phyloP scores from a whole-genome alignment of 2,329 filamentous ascomycete species.

The Tolypocladium guangdongense region DNA sequence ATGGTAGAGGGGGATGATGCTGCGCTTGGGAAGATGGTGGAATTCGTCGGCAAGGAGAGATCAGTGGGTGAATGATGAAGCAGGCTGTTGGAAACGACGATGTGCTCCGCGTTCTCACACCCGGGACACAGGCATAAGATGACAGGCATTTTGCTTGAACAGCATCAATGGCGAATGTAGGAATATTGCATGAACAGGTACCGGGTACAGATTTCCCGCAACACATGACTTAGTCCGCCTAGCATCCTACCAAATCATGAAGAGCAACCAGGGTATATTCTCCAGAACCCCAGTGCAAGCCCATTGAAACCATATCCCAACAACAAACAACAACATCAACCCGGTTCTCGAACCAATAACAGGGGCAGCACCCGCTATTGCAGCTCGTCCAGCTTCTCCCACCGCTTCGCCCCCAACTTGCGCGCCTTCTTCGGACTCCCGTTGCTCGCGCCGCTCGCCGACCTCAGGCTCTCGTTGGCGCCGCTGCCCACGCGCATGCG shows the following conservation, averaged over 20 bases:
- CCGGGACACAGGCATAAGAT: too few relatives aligned
- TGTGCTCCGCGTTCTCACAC: too few relatives aligned
- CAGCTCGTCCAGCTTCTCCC: constrained; percentile 31
- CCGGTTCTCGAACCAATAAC: not conserved
- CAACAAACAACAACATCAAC: not conserved
- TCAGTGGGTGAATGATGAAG: too few relatives aligned
- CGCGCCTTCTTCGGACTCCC: constrained; percentile 44
- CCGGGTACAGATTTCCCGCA: not conserved
- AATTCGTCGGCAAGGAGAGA: too few relatives aligned
- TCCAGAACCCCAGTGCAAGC: not conserved
- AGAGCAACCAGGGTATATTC: not conserved
- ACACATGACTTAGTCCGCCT: not conserved
- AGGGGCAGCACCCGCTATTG: not conserved
- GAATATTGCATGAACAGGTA: not conserved
- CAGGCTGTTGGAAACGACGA: too few relatives aligned
- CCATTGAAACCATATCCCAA: not conserved
- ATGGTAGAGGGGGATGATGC: too few relatives aligned
- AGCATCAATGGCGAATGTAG: not conserved
- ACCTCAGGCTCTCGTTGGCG: constrained; percentile 16
- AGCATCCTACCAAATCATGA: not conserved
- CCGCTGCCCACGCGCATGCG: constrained; percentile 34
- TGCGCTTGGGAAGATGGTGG: too few relatives aligned
- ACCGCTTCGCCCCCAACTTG: constrained; percentile 35
- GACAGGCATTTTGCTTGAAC: too few relatives aligned
- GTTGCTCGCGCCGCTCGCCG: constrained; percentile 14